phyloP scores from a whole-genome alignment of 2,329 filamentous ascomycete species.

The Penicillium sp. region DNA sequence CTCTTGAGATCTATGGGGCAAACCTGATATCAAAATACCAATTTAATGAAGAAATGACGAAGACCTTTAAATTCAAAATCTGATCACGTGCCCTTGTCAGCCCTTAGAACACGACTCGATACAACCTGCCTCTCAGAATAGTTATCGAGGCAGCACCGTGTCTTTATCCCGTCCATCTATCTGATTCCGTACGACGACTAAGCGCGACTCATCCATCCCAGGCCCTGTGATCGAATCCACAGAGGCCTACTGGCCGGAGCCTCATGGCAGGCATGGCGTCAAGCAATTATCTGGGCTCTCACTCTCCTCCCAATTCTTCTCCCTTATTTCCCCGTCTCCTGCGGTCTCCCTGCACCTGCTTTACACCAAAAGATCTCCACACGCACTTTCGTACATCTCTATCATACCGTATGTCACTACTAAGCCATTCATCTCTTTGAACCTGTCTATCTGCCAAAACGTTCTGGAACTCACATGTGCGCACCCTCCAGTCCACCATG shows the following conservation, averaged over 20 bases:
- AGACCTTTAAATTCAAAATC: not conserved
- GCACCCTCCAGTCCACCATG: not conserved
- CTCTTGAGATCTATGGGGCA: constrained; percentile 43
- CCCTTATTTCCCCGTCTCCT: not conserved
- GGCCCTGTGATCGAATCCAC: too few relatives aligned
- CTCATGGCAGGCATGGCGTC: too few relatives aligned
- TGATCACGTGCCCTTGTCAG: not conserved
- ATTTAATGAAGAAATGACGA: constrained; percentile 27
- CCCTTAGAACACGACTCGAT: not conserved
- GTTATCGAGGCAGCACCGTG: not conserved
- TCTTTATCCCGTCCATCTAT: not conserved
- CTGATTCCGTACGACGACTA: not conserved
- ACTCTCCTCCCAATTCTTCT: not conserved
- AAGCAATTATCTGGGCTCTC: not conserved
- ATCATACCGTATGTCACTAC: not conserved
- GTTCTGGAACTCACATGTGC: not conserved
- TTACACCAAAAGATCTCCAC: not conserved
- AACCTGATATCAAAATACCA: constrained; percentile 4
- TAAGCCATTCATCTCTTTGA: not conserved
- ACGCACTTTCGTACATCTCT: not conserved
- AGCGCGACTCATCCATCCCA: not conserved
- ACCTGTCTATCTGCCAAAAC: too few relatives aligned
- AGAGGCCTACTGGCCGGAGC: too few relatives aligned
- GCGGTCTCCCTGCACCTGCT: not conserved
- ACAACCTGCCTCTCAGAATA: not conserved